A percentile compares a stretch with the other conserved stretches of the same genome.
Evolutionary conservation across 2,329 filamentous ascomycete species (phyloP).

Genomic region (Beauveria australis): DNA sequence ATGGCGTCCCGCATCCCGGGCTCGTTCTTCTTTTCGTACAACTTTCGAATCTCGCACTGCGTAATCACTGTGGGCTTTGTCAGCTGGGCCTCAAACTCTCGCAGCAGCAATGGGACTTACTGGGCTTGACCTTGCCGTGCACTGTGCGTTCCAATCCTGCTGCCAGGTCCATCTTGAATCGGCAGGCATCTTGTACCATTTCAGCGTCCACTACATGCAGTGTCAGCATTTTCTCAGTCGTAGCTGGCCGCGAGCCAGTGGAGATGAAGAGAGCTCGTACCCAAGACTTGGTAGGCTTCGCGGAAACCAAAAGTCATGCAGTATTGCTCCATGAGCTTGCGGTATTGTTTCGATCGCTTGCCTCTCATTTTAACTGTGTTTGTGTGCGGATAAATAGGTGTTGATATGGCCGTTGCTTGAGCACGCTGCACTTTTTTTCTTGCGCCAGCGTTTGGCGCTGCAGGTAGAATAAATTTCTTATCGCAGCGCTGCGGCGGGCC

Average conservation of each 20-base stretch:
- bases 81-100: background rate
- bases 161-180: conserved; percentile 84
- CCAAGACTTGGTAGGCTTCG: conserved; percentile 84
- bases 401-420: background rate
- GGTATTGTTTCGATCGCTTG: conserved; percentile 47
- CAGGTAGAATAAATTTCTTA: conserved; percentile 32
- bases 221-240: conserved; percentile 16
- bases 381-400: background rate
- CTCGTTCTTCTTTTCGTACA: conserved; percentile 56
- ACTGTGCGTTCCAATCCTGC: conserved; percentile 71
- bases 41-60: conserved; percentile 71
- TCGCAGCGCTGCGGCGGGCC: conserved; percentile 16
- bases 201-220: conserved; percentile 61
- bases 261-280: conserved; percentile 31
- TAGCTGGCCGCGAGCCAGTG: background rate
- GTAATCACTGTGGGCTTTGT: conserved; percentile 54
- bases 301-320: conserved; percentile 82
- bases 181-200: conserved; percentile 71
- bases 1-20: conserved; percentile 54
- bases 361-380: conserved; percentile 33
- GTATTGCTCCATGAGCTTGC: conserved; percentile 91
- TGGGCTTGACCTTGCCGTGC: conserved; percentile 77
- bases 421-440: background rate
- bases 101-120: conserved; percentile 35
- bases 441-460: background rate